Conservation (phyloP, 495 filamentous ascomycete species). For the Aspergillus bridgeri region DNA sequence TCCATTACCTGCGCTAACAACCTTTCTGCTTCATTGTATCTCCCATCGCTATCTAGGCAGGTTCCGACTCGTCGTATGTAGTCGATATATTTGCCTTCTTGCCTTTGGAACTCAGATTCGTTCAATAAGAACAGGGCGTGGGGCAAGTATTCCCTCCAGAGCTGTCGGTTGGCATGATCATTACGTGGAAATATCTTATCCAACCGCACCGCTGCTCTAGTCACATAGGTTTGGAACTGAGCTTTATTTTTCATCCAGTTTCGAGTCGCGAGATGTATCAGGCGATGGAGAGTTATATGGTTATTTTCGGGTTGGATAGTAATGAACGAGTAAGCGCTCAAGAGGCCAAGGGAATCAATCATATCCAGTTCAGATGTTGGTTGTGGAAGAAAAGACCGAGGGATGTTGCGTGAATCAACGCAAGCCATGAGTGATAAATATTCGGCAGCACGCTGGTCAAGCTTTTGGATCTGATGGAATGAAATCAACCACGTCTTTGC, state of each 20-base stretch:
- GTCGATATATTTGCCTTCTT: slow-evolving; percentile 1
- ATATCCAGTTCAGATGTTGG: slow-evolving; percentile 5
- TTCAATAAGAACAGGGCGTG: slow-evolving; percentile 9
- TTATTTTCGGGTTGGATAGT: slow-evolving; percentile 7
- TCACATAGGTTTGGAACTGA: not conserved
- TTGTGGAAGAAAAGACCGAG: slow-evolving; percentile 26
- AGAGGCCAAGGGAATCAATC: slow-evolving; percentile 12
- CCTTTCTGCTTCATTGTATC: slow-evolving; percentile 25
- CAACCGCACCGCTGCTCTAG: slow-evolving; percentile 1
- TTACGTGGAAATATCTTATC: slow-evolving; percentile 7
- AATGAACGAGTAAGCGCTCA: slow-evolving; percentile 19
- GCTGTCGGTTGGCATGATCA: slow-evolving; percentile 7
- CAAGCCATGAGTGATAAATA: slow-evolving; percentile 29
- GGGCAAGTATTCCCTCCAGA: slow-evolving; percentile 14
- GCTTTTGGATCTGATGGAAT: slow-evolving; percentile 39
- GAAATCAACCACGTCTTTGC: slow-evolving; percentile 46
- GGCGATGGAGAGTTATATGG: slow-evolving; percentile 10
- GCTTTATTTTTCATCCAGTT: slow-evolving; percentile 14
- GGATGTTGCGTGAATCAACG: slow-evolving; percentile 10
- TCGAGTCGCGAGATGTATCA: slow-evolving; percentile 17
- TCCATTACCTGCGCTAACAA: not conserved
- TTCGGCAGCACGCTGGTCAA: slow-evolving; percentile 32
- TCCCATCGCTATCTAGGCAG: slow-evolving; percentile 10
- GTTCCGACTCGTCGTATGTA: not conserved
- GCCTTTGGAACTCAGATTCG: not conserved